phyloP scores from a whole-genome alignment of 345 rosid species.

The Pseudoturritis turrita region DNA sequence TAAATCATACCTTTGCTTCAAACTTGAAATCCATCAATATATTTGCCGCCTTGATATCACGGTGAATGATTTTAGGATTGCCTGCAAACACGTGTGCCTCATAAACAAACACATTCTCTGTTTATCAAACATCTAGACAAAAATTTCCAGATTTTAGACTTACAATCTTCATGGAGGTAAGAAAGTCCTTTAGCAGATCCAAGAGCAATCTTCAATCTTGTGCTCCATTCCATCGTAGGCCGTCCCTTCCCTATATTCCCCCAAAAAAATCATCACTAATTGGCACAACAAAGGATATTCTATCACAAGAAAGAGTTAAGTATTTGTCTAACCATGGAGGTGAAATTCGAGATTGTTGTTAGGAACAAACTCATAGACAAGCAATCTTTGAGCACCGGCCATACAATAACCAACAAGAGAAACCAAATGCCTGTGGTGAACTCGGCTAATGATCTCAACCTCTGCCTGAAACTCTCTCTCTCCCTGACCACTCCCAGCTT shows the following conservation, averaged over 20 bases:
- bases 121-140: background rate
- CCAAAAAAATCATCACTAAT: background rate
- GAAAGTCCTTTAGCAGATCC: conserved; percentile 96
- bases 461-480: conserved; percentile 69
- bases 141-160: background rate
- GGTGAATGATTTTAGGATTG: conserved; percentile 89
- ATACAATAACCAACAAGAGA: conserved; percentile 70
- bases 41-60: conserved; percentile 88
- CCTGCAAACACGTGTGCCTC: conserved; percentile 36
- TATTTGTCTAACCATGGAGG: conserved; percentile 46
- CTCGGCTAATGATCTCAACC: conserved; percentile 65
- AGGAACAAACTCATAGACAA: conserved; percentile 68
- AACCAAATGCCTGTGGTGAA: conserved; percentile 68
- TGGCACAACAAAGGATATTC: background rate
- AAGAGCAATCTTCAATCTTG: conserved; percentile 73
- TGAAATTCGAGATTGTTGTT: conserved; percentile 62
- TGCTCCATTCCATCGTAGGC: conserved; percentile 74
- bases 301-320: background rate
- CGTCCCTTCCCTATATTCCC: conserved; percentile 51
- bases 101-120: background rate
- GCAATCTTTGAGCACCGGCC: conserved; percentile 46
- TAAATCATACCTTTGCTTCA: conserved; percentile 66
- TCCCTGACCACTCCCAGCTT: conserved; percentile 61
- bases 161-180: conserved; percentile 96
- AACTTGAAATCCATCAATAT: conserved; percentile 78